A percentile compares a stretch with the other conserved stretches of the same genome.
Evolutionary conservation across 2,329 filamentous ascomycete species (phyloP).

Genomic region (Arthrocladium fulminans): DNA sequence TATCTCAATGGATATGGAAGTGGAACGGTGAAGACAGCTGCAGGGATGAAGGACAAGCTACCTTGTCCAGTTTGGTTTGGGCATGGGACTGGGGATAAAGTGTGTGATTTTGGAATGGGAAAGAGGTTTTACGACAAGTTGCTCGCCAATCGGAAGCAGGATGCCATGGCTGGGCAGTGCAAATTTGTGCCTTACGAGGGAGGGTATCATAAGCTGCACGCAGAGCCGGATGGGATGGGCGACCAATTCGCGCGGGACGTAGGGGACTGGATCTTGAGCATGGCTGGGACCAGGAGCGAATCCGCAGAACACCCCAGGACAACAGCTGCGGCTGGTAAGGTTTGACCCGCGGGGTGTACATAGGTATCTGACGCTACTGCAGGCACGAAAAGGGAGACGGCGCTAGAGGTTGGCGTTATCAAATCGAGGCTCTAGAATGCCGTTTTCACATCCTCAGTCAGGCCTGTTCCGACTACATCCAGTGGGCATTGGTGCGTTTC

Average conservation of each 20-base stretch:
- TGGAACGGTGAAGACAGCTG: not conserved
- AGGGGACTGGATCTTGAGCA: conserved; percentile 50
- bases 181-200: conserved; percentile 66
- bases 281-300: conserved; percentile 2
- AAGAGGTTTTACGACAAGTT: conserved; percentile 54
- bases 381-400: not conserved
- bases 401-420: not conserved
- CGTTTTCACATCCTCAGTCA: no score
- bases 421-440: not conserved
- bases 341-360: not conserved
- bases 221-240: conserved; percentile 26
- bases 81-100: conserved; percentile 67
- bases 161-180: conserved; percentile 47
- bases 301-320: no score
- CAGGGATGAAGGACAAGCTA: conserved; percentile 13
- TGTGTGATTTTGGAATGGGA: conserved; percentile 57
- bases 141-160: conserved; percentile 29
- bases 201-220: conserved; percentile 59
- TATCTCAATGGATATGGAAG: conserved; percentile 1
- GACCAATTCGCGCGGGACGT: conserved; percentile 47
- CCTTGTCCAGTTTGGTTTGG: conserved; percentile 61
- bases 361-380: not conserved
- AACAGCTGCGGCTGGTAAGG: not conserved
- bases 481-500: no score
- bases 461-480: no score